Evolutionary conservation across 2,329 filamentous ascomycete species (phyloP), one percentile per base, ranked within the genome.

Genomic region (Elsinoe batatas): DNA sequence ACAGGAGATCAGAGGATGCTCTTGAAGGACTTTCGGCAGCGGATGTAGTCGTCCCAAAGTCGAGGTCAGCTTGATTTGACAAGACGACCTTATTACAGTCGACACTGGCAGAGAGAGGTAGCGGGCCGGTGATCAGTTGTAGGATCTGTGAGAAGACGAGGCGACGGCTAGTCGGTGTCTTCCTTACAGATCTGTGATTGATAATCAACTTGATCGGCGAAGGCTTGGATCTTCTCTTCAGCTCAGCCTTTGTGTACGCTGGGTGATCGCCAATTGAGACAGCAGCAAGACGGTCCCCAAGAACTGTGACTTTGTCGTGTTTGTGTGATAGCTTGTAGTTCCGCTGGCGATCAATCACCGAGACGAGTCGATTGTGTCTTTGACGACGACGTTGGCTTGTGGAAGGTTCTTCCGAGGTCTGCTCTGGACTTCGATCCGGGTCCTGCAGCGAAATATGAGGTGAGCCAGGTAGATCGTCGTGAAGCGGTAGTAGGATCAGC

Each of bases 191-290:
- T 10, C 32, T 33, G 32, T 33, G 47, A 38, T 38, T 51, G 47
- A 51, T 38, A 20, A 51, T 51, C 15, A 51, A 20, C 32, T 35
- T 36, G 15, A 51, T 51, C 32, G 47, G 47, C 30, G 47, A 51
- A 38, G 47, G 47, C n/a, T 51, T 51, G 15, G 47, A 51, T 38
- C 35, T 51, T n/a, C 17, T 18, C 10, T 37, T 20, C 15, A 51
- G 47, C 33, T 51, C 47, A 3, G 32, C 13, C n/a, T 13, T 12
- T 11, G 47, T 51, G 33, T 37, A 51, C 5, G 26, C 47, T 15
- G 26, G 26, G n/a, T 51, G 47, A 3, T 35, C 32, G 17, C 47
- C 33, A n/a, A 51, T 51, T 17, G 32, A 49, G 22, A 49, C 47
- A 12, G 15, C 5, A 20, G 7, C 47, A 11, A 15, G 33, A 6